phyloP scores from a whole-genome alignment of 495 filamentous ascomycete species.

The Neurospora hispaniola region DNA sequence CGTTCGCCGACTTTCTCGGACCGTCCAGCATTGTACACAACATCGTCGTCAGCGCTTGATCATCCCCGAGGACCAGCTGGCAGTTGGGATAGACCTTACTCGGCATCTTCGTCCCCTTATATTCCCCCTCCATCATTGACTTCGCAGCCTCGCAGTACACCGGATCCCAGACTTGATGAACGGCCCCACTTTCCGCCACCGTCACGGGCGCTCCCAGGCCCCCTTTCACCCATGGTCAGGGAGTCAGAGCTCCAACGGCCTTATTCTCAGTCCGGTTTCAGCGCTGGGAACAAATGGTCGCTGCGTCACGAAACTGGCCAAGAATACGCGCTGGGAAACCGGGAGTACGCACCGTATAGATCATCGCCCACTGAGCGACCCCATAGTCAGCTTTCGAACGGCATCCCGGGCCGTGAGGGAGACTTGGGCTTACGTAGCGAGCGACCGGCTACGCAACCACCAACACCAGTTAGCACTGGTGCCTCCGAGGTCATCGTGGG shows the following conservation, averaged over 20 bases:
- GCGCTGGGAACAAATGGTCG: constrained; percentile 19
- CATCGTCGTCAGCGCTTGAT: constrained; percentile 33
- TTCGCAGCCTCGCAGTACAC: constrained; percentile 31
- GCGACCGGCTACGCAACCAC: constrained; percentile 16
- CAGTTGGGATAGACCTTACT: constrained; percentile 20
- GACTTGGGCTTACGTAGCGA: constrained; percentile 11
- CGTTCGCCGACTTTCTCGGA: constrained; percentile 34
- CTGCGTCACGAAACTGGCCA: constrained; percentile 20
- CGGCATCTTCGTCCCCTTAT: constrained; percentile 32
- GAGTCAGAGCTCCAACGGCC: constrained; percentile 22
- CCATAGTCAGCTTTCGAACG: constrained; percentile 8
- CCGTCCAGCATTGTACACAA: constrained; percentile 26
- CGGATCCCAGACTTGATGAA: constrained; percentile 30
- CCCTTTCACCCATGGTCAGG: constrained; percentile 27
- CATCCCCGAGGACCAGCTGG: constrained; percentile 20
- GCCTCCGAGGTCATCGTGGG: constrained; percentile 30
- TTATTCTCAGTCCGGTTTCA: constrained; percentile 15
- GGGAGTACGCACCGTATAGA: constrained; percentile 13
- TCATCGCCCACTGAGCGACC: constrained; percentile 14
- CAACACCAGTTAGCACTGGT: constrained; percentile 29
- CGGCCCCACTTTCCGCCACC: constrained; percentile 29
- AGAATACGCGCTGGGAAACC: constrained; percentile 23
- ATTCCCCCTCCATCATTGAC: constrained; percentile 24
- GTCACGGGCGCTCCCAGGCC: constrained; percentile 30
- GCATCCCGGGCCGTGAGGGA: constrained; percentile 10